These are phyloP conservation scores for Coemansia sp. DNA, from an alignment of 192 early-diverging fungal genomes.

Conservation along the genomic window DNA sequence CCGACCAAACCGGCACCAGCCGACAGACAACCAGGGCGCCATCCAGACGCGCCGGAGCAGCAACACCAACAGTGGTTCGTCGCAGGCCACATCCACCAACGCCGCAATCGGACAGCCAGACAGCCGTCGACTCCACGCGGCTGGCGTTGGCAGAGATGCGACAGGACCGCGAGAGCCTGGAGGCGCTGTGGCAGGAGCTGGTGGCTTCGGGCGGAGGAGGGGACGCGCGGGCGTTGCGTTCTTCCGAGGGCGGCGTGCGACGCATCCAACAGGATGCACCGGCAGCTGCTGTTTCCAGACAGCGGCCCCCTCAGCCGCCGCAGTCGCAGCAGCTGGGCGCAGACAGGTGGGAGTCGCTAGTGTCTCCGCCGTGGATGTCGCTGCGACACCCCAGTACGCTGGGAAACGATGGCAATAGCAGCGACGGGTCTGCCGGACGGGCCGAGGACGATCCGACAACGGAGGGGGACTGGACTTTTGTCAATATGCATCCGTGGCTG, in stretches of 20 bases:
- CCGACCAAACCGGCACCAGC: not conserved
- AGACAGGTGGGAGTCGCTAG: not conserved
- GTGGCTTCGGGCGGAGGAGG: not conserved
- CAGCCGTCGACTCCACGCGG: not conserved
- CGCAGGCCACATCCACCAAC: not conserved
- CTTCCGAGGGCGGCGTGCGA: too few relatives aligned
- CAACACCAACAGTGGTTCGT: too few relatives aligned
- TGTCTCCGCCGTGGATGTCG: not conserved
- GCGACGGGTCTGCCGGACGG: not conserved
- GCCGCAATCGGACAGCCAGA: not conserved
- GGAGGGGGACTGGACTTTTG: slow-evolving; percentile 27
- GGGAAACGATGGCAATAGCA: not conserved
- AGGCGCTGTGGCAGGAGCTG: slow-evolving; percentile 22
- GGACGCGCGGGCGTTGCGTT: too few relatives aligned
- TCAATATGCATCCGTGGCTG: slow-evolving; percentile 14
- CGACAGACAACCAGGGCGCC: not conserved
- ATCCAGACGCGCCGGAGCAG: too few relatives aligned
- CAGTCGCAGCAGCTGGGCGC: slow-evolving; percentile 1
- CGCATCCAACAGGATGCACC: not conserved
- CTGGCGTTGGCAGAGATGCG: not conserved
- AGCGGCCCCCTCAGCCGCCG: not conserved
- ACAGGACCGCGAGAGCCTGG: slow-evolving; percentile 11
- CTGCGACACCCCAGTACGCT: not conserved
- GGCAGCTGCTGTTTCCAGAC: not conserved
- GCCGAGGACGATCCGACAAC: not conserved